Evolutionary conservation across 78 protist species (phyloP), one percentile per base, ranked within the genome.

Genomic region (Capsaspora owczarzaki): DNA sequence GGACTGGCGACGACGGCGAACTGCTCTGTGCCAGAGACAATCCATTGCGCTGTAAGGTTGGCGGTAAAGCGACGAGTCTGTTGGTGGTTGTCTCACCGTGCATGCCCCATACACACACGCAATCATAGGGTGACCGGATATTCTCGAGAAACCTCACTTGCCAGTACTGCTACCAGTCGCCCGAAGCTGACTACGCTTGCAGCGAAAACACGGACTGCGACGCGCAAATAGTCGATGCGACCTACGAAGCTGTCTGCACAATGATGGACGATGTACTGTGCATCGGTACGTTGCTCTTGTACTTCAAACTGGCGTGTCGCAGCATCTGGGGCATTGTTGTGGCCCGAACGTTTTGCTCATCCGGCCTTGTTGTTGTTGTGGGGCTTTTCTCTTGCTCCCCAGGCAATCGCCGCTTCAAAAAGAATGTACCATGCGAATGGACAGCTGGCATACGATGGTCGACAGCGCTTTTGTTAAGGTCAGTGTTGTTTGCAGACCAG

Each of bases 141-240:
- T 76, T 76, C 40, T 12, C 14, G 33, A 47, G 42, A 12, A 20
- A 44, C n/a, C 8, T 38, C 12, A 10, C 5, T 8, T 76, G 81
- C 29, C 40, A 20, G 31, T 76, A 76, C 81, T 76, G 81, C 81
- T 76, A 29, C 40, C 81, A 76, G 29, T 6, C 29, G 31, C 81
- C 81, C 25, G 69, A 33, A 8, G 20, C 22, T 6, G 14, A 6
- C 35, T 10, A 47, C 81, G 6, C 2, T 23, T 76, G 81, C 42
- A 4, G 25, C 3, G n/a, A 10, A 49, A 47, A 31, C 23, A 5
- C 4, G 16, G 44, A 35, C 14, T 76, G 72, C 27, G 29, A 1
- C 16, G 27, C 43, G 19, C 29, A 38, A 66, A 25, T 2, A 61
- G 10, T 29, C 22, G 20, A 10, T 3, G 60, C 38, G 16, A 12